Evolutionary conservation across 2,329 filamentous ascomycete species (phyloP).

Genomic region (Dothideomycetidae sp.): DNA sequence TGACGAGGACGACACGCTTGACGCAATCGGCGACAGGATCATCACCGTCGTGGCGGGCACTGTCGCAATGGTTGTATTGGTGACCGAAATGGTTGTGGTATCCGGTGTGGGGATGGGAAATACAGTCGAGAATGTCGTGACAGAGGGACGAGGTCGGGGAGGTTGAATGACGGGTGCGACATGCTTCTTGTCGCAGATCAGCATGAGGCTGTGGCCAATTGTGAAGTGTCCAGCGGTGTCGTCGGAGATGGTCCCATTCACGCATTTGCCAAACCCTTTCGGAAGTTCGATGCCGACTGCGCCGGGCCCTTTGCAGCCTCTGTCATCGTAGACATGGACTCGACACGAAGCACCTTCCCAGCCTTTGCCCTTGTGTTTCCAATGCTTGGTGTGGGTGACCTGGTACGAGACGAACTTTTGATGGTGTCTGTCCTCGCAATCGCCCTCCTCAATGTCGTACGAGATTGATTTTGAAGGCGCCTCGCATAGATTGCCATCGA

Average conservation of each 20-base stretch:
- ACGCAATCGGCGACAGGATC: not conserved
- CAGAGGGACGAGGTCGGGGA: constrained; percentile 1
- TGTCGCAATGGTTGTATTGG: not conserved
- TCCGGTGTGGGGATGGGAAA: not conserved
- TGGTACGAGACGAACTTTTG: too few species aligned
- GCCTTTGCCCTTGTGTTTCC: not conserved
- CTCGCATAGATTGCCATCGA: too few species aligned
- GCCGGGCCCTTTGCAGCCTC: not conserved
- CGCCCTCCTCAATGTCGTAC: too few species aligned
- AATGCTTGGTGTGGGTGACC: not conserved
- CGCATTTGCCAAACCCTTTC: constrained; percentile 1
- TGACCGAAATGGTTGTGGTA: not conserved
- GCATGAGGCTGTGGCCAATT: too few species aligned
- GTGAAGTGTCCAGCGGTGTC: too few species aligned
- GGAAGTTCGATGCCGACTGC: not conserved
- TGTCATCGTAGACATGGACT: not conserved
- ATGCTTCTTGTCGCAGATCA: not conserved
- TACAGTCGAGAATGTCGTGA: not conserved
- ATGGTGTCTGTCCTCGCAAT: too few species aligned
- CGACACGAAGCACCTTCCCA: not conserved
- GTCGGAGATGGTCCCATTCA: constrained; percentile 1
- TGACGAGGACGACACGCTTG: not conserved
- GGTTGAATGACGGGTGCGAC: not conserved
- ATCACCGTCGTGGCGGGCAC: not conserved
- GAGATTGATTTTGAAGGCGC: too few species aligned